These are phyloP conservation scores for Lathyrus tuberosus DNA, from an alignment of 306 rosid species.

Conservation along the genomic window DNA sequence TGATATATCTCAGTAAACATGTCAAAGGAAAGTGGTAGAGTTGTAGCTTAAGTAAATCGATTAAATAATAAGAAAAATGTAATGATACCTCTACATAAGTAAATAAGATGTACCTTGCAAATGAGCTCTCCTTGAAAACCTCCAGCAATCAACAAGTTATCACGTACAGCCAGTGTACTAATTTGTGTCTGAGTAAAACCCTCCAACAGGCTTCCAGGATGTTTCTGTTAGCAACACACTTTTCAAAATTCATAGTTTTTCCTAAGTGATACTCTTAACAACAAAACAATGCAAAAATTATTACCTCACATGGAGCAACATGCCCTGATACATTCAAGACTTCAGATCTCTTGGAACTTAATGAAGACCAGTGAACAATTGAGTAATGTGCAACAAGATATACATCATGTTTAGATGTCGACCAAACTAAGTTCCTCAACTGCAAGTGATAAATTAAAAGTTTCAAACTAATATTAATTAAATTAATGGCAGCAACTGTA, in stretches of 20 bases:
- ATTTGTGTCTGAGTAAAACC: conserved; percentile 85
- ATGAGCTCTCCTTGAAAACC: conserved; percentile 95
- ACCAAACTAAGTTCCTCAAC: conserved; percentile 93
- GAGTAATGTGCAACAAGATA: conserved; percentile 77
- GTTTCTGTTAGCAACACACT: conserved; percentile 56
- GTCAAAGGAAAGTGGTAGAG: conserved; percentile 1
- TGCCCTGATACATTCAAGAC: conserved; percentile 78
- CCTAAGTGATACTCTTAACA: background rate
- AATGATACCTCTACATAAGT: conserved; percentile 4
- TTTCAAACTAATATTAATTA: conserved; percentile 19
- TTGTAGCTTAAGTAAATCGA: background rate
- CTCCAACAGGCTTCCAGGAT: conserved; percentile 86
- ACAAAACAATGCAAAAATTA: conserved; percentile 2
- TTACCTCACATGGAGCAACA: conserved; percentile 86
- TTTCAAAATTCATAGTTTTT: conserved; percentile 24
- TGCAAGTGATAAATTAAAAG: conserved; percentile 44
- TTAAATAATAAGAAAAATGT: background rate
- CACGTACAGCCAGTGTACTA: conserved; percentile 83
- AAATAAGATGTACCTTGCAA: conserved; percentile 67
- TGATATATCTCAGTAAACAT: background rate
- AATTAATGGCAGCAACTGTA: conserved; percentile 13
- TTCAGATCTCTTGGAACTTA: conserved; percentile 62
- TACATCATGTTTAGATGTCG: conserved; percentile 86
- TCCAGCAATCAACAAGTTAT: conserved; percentile 82
- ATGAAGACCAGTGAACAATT: conserved; percentile 84